Base-by-base conservation (phyloP, 345 rosid genomes). In the Noccaea bulbosa region DNA sequence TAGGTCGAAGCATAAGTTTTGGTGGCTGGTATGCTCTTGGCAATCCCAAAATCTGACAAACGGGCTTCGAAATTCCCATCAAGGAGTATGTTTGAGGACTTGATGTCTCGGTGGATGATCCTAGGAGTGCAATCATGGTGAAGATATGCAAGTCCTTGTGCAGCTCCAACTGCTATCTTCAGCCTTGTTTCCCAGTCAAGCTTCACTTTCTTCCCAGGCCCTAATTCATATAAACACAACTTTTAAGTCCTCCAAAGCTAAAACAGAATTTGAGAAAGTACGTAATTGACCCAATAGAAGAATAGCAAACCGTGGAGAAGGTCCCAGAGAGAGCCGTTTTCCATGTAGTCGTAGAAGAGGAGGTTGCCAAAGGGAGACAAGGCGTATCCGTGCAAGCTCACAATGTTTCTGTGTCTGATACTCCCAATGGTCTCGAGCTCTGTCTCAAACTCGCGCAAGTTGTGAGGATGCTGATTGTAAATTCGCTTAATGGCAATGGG, bases 271-370 rank as follows among this genome's bases (percentile, higher is more conserved):
- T 12, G 20, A 53, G 22, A 6, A 43, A 62, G 8, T 20, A 53
- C 0, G 27, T 17, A 62, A 43, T 2, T 5, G 15, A 33, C 44
- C 0, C 2, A n/a, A 53, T 30, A 53, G 32, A 54, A 17, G 45
- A 62, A 44, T 27, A 41, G 22, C 63, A 6, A 65, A 91, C 99
- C 99, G 67, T 95, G 99, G 44, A 94, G 91, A 50, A 91, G 95
- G 83, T 95, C 98, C 97, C 97, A 95, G 1, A 95, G 81, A 24
- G 99, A 92, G 56, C 99, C 99, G 68, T 90, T 95, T 74, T 81
- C 90, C 99, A 95, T 90, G 79, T 87, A 95, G 71, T 95, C 99
- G 57, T 95, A 95, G 81, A 95, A 95, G 47, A 95, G 97, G 65
- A 95, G 98, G 81, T 92, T 90, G 49, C 99, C 99, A 50, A 7